Percentiles rank a stretch among this genome's conserved stretches.
These are phyloP conservation scores for Achaetomium macrosporum DNA, from an alignment of 2,329 filamentous ascomycete species.

Conservation along the genomic window DNA sequence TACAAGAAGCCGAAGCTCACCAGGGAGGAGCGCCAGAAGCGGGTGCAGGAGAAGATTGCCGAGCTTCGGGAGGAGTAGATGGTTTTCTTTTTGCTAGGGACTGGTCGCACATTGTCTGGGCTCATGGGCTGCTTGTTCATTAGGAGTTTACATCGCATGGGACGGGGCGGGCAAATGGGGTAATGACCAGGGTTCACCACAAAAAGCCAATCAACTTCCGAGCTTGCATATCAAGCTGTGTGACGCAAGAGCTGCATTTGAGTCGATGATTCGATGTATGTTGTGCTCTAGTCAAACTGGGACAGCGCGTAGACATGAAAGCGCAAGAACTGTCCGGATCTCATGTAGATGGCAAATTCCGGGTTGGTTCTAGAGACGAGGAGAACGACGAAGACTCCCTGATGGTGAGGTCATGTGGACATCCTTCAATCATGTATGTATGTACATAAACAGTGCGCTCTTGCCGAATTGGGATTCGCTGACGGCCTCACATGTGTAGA, in stretches of 20 bases:
- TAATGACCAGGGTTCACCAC: constrained; percentile 25
- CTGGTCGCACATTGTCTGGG: constrained; percentile 18
- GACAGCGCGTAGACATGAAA: too few relatives aligned
- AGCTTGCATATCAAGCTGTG: constrained; percentile 2
- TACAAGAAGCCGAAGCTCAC: constrained; percentile 71
- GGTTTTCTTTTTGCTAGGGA: constrained; percentile 17
- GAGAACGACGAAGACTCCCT: neutral
- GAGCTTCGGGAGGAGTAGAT: constrained; percentile 56
- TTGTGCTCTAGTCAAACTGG: too few relatives aligned
- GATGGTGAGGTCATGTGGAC: constrained; percentile 12
- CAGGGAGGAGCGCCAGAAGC: constrained; percentile 75
- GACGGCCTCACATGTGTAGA: too few relatives aligned
- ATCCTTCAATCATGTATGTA: neutral
- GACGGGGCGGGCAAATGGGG: constrained; percentile 14
- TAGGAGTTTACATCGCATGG: constrained; percentile 22
- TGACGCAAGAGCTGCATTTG: constrained; percentile 2
- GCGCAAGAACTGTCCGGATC: too few relatives aligned
- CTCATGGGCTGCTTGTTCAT: constrained; percentile 25
- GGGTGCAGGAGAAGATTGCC: constrained; percentile 87
- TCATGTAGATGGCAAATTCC: too few relatives aligned
- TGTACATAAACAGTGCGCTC: neutral
- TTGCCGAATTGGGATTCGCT: neutral
- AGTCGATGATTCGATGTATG: too few relatives aligned
- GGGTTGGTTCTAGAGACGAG: too few relatives aligned
- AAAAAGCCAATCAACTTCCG: constrained; percentile 25